Evolutionary conservation across 2,329 filamentous ascomycete genomes (phyloP).

Genomic region (Monilinia vaccinii-corymbosi): DNA sequence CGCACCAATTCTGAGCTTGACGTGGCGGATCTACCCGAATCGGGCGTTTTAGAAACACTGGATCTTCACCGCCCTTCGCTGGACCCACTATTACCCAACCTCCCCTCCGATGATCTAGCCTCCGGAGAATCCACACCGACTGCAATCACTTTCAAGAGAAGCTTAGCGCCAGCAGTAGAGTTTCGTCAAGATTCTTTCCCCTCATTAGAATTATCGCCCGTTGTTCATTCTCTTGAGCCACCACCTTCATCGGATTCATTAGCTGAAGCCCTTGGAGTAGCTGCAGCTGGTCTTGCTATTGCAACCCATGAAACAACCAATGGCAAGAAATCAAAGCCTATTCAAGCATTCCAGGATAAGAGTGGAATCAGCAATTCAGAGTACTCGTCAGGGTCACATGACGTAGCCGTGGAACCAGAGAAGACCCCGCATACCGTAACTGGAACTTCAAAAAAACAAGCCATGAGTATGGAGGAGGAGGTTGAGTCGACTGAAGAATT

Average conservation of each 20-base stretch:
- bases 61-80: constrained; percentile 7
- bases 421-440: constrained; percentile 15
- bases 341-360: constrained; percentile 19
- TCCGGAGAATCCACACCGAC: constrained; percentile 63
- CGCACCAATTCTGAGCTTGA: constrained; percentile 34
- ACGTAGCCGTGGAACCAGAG: constrained; percentile 13
- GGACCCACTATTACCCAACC: constrained; percentile 30
- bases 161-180: constrained; percentile 18
- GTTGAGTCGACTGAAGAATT: constrained; percentile 18
- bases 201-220: constrained; percentile 6
- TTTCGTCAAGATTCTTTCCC: constrained; percentile 8
- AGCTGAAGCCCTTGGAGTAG: constrained; percentile 15
- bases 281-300: constrained; percentile 19
- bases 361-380: constrained; percentile 11
- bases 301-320: constrained; percentile 24
- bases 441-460: constrained; percentile 4
- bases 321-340: constrained; percentile 34
- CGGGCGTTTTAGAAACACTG: constrained; percentile 1
- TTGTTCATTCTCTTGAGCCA: neutral
- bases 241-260: constrained; percentile 12
- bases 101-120: constrained; percentile 39
- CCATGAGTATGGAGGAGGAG: constrained; percentile 7
- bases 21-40: constrained; percentile 9
- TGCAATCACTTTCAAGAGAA: constrained; percentile 33
- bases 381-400: constrained; percentile 3